Base-by-base conservation (phyloP, 2,329 filamentous ascomycete species). In the Epichloe elymi region DNA sequence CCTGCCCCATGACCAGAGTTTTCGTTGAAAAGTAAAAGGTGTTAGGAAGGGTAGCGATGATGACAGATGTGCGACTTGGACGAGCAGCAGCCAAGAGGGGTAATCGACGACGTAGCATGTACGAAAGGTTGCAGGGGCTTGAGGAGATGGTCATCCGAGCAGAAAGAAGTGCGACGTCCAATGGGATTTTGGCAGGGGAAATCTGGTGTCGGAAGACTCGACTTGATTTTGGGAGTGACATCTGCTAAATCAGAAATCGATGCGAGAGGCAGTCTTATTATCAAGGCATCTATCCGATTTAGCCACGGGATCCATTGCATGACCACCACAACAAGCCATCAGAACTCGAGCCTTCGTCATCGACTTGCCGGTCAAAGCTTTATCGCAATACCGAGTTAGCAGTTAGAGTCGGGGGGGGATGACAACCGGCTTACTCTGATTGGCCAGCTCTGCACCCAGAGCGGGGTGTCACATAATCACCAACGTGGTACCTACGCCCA, bases 1-100 rank as follows among this genome's bases (percentile, higher is more conserved):
- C 76, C 51, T 76, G 69, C 37, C 65, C 69, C 76, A 80, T 80
- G 57, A 64, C 63, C 61, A 54, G 59, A 5, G 51, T 36, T 46
- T 61, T 58, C 4, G 62, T 59, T 14, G 61, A 61, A 50, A 66
- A 63, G 5, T 26, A 15, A 30, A 50, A 53, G 10, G 48, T 11
- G 2, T 41, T 20, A 12, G 17, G 41, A 36, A 30, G 2, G 44
- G 15, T 15, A 35, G 17, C n/a, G 26, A n/a, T 23, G 12, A 38
- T 23, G 12, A 38, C 14, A 37, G 33, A 5, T 17, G 33, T 20
- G 23, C 44, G 43, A 33, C 15, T 44, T 23, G 47, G 15, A 36
- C 40, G 40, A 12, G 39, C 8, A 23, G 39, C n/a, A 23, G 35
- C n/a, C 20, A 48, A 33, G 51, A 41, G 48, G 26, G 23, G n/a